phyloP scores from a whole-genome alignment of 305 asterid genomes.

The Fraxinus latifolia region DNA sequence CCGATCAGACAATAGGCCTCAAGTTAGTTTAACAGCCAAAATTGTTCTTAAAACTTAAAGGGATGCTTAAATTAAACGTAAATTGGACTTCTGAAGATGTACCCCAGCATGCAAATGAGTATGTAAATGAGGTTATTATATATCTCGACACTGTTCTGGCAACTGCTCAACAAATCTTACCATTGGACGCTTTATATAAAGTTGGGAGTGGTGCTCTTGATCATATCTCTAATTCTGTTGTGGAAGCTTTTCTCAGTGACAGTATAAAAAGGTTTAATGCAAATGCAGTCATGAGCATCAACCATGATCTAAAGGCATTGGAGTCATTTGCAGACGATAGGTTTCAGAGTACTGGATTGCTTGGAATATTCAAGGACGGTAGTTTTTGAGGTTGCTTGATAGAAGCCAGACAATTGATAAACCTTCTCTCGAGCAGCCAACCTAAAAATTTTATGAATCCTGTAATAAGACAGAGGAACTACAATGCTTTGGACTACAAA shows the following conservation, averaged over 20 bases:
- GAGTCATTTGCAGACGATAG: constrained; percentile 84
- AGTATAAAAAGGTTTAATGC: constrained; percentile 29
- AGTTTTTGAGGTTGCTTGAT: constrained; percentile 68
- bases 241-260: constrained; percentile 65
- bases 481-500: constrained; percentile 31
- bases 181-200: neutral
- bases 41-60: constrained; percentile 73
- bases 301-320: constrained; percentile 61
- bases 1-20: constrained; percentile 73
- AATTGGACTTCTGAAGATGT: constrained; percentile 77
- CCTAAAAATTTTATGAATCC: constrained; percentile 95
- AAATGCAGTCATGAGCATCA: constrained; percentile 52
- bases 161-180: neutral
- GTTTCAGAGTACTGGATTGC: constrained; percentile 68
- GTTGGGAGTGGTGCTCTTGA: constrained; percentile 83
- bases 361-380: constrained; percentile 70
- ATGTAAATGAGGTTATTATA: constrained; percentile 66
- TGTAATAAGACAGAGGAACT: constrained; percentile 75
- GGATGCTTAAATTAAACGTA: constrained; percentile 67
- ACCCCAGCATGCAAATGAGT: constrained; percentile 63
- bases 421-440: constrained; percentile 82
- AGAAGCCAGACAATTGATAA: constrained; percentile 77
- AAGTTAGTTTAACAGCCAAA: constrained; percentile 71
- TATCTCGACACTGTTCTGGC: constrained; percentile 83
- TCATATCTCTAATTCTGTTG: constrained; percentile 68